Evolutionary conservation across 1,284 basidiomycete genomes (phyloP), one percentile per base, ranked within the genome.

Genomic region (Laetiporus sulphureus): DNA sequence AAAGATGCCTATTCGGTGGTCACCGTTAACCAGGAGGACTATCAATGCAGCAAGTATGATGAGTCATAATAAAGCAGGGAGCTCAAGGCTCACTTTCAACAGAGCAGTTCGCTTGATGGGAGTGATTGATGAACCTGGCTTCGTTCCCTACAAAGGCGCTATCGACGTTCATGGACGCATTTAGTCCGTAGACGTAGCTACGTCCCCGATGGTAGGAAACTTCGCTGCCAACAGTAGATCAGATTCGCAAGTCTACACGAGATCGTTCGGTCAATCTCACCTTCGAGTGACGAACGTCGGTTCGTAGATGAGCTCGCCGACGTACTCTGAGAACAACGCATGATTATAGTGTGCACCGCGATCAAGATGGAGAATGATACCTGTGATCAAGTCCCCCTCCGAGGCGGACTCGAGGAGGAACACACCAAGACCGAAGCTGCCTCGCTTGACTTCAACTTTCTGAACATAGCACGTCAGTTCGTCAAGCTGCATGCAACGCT

Each of bases 101-200:
- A 0, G 39, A 38, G 37, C 74, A 73, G 45, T 78, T 78, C 1
- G 60, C 59, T 27, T 13, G 13, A 27, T 27, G 13, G 0, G 55
- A 53, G 40, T 81, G 72, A 45, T 82, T 82, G 22, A 82, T 60
- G 49, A 71, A 82, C 16, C 79, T 62, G 4, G 71, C 68, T 38
- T 68, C 65, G 53, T 80, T 81, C 0, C 77, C 79, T 2, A 66
- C 52, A 23, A 59, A 55, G n/a, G 62, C 60, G 21, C 73, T 70
- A 53, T 81, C 77, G 32, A 76, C 48, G 3, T 60, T 50, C 10
- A 61, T 25, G 0, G 45, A 39, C 1, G 31, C 13, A 29, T 66
- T 60, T 1, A 73, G 49, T 4, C 46, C 55, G 47, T 73, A 79
- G 1, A 72, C 53, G 45, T 80, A 80, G 50, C 73, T 76, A 10